Evolutionary conservation across 2,329 filamentous ascomycete species (phyloP), one percentile per base, ranked within the genome.

Genomic region (Claviceps sp.): DNA sequence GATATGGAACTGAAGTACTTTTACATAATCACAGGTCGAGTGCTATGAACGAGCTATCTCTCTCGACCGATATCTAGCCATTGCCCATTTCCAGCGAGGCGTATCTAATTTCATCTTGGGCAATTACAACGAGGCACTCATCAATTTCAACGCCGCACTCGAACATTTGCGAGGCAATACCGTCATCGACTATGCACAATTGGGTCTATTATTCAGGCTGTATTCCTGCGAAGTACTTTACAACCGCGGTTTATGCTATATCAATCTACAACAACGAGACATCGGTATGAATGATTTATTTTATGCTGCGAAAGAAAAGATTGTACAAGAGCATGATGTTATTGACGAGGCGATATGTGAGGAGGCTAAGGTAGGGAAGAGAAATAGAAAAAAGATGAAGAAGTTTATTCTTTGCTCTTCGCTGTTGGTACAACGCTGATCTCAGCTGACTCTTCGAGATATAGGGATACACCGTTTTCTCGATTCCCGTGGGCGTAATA

Each of bases 221-320:
- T 97, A 91, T 68, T 96, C 93, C 1, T 98, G 93, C 71, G 93
- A 98, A 64, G 91, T 96, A 2, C 76, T 98, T 26, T 98, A 98
- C 75, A 98, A 98, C 68, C 84, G 93, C 50, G 93, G 93, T 54
- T 76, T 98, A 53, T 97, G 93, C 72, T 97, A 96, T 71, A 95
- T 97, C 62, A 97, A 97, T 65, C 77, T 97, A 34, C 87, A 95
- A 64, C 88, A 97, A 68, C 86, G 85, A 67, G 88, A 94, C 13
- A 81, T 85, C 1, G 93, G 93, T 59, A 80, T 98, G 78, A 85
- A 93, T 66, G 93, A 98, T 72, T 74, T 98, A 61, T 78, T 81
- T 20, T 97, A 85, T 64, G 93, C 93, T 0, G 86, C 88, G 26
- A 93, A 95, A 68, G 93, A 97, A 69, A 97, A 97, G 73, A 87